Percentiles rank a stretch among this genome's conserved stretches.
Evolutionary conservation across 257 asterid species (phyloP).

Genomic region (Forsythia suspensa): DNA sequence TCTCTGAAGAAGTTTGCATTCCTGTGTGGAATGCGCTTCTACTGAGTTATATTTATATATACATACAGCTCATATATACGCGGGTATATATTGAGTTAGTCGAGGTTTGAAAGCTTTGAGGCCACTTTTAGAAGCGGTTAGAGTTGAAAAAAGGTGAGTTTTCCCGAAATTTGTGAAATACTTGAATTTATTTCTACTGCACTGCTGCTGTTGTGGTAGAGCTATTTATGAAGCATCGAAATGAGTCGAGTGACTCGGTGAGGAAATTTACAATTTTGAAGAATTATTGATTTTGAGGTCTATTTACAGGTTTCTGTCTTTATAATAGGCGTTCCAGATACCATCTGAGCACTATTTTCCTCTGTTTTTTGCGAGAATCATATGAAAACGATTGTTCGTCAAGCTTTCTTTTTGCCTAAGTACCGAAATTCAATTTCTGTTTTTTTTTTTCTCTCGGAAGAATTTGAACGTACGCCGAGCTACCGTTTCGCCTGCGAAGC

Average conservation of each 20-base stretch:
- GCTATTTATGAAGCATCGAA: background rate
- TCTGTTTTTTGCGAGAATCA: background rate
- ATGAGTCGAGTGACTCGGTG: slow-evolving; percentile 17
- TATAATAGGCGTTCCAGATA: background rate
- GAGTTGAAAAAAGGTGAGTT: slow-evolving; percentile 26
- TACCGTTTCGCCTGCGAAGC: slow-evolving; percentile 33
- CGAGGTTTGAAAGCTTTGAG: slow-evolving; percentile 11
- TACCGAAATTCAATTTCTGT: slow-evolving; percentile 27
- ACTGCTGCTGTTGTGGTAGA: background rate
- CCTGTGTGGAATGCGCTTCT: slow-evolving; percentile 45
- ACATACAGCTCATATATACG: no score
- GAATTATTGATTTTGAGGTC: slow-evolving; percentile 16
- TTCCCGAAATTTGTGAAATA: background rate
- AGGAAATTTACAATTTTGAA: background rate
- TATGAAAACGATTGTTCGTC: background rate
- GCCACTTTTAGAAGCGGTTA: slow-evolving; percentile 17
- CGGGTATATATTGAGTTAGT: background rate
- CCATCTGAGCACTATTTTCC: background rate
- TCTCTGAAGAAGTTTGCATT: slow-evolving; percentile 43
- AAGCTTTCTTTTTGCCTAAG: slow-evolving; percentile 17
- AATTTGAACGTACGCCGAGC: slow-evolving; percentile 19
- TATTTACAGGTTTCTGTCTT: background rate
- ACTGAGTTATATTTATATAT: slow-evolving; percentile 21
- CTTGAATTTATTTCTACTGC: background rate
- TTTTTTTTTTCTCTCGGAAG: slow-evolving; percentile 15